phyloP scores from a whole-genome alignment of 139 green algal species.

The Coelastrella sp. region DNA sequence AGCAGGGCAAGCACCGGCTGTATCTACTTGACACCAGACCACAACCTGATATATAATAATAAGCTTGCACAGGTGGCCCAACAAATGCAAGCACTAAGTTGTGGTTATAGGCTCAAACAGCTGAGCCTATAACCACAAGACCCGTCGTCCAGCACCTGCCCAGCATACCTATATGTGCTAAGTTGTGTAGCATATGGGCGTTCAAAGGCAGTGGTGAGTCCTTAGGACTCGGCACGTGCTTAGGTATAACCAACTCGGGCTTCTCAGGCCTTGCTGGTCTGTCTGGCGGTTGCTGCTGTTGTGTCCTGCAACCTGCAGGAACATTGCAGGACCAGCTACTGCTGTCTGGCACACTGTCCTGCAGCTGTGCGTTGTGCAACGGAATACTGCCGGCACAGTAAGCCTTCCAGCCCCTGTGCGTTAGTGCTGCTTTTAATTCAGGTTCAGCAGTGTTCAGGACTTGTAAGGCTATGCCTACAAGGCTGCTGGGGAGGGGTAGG shows the following conservation, averaged over 20 bases:
- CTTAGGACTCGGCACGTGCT: conserved; percentile 55
- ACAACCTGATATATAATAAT: no score
- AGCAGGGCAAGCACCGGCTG: no score
- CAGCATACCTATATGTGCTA: conserved; percentile 64
- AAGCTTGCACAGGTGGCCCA: no score
- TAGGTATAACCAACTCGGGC: conserved; percentile 67
- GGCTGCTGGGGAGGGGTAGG: background rate
- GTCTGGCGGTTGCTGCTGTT: conserved; percentile 30
- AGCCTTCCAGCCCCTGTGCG: conserved; percentile 68
- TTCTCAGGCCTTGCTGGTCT: conserved; percentile 64
- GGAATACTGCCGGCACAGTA: conserved; percentile 60
- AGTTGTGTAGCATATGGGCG: conserved; percentile 82
- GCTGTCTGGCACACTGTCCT: background rate
- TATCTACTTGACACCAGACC: no score
- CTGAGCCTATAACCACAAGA: no score
- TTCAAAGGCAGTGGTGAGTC: conserved; percentile 54
- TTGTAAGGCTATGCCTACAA: conserved; percentile 13
- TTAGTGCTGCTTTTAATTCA: conserved; percentile 69
- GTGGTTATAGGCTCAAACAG: no score
- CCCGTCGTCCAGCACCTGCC: no score
- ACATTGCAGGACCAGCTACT: no score
- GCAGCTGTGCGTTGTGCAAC: conserved; percentile 41
- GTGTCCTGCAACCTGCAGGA: background rate
- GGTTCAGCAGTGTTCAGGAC: conserved; percentile 61
- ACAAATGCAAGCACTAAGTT: no score